A percentile compares a stretch with the other conserved stretches of the same genome.
These are phyloP conservation scores for Aspergillus bridgeri DNA, from an alignment of 495 filamentous ascomycete genomes.

Conservation along the genomic window DNA sequence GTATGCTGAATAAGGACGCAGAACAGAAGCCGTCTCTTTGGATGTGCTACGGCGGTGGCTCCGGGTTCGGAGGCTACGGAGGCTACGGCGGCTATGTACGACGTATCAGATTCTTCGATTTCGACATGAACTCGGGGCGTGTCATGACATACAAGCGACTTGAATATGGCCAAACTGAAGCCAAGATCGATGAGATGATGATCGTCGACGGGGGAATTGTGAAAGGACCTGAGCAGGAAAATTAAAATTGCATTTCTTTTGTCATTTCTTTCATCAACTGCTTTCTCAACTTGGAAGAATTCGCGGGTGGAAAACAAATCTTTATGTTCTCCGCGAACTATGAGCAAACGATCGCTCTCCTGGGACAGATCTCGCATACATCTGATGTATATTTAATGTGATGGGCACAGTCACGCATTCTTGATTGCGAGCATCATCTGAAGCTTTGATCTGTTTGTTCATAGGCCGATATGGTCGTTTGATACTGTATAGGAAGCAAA, in stretches of 20 bases:
- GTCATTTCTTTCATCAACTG: background rate
- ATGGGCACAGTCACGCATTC: background rate
- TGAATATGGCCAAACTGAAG: conserved; percentile 73
- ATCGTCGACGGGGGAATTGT: conserved; percentile 79
- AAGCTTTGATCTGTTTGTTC: background rate
- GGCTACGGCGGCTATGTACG: conserved; percentile 83
- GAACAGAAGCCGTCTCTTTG: conserved; percentile 68
- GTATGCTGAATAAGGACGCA: conserved; percentile 56
- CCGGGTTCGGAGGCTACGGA: conserved; percentile 90
- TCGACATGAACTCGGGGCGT: conserved; percentile 82
- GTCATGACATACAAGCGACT: conserved; percentile 91
- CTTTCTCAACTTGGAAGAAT: background rate
- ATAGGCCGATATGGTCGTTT: background rate
- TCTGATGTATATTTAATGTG: background rate
- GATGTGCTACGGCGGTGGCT: conserved; percentile 96
- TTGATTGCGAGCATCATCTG: background rate
- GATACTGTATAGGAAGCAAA: conserved; percentile 1
- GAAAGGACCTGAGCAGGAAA: conserved; percentile 25
- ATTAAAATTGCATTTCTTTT: background rate
- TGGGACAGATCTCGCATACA: background rate
- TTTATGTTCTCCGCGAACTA: background rate
- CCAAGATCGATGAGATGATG: conserved; percentile 76
- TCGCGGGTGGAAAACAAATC: background rate
- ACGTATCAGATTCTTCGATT: conserved; percentile 82
- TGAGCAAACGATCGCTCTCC: background rate